Base-by-base conservation (phyloP, 106 monocot genomes). In the Dendrobium huoshanense region DNA sequence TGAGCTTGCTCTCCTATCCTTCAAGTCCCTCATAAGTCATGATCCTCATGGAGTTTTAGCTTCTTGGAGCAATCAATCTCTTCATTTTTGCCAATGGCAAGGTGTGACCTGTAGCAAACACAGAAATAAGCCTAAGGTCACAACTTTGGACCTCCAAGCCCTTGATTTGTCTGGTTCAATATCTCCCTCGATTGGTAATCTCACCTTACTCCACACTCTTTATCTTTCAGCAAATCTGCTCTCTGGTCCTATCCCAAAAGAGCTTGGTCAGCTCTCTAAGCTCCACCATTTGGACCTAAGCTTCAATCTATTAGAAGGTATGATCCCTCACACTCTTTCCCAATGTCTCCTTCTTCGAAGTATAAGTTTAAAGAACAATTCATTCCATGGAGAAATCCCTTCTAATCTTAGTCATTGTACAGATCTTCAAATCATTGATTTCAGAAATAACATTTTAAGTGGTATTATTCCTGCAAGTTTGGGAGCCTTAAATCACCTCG, bases 11-110 rank as follows among this genome's bases (percentile, higher is more conserved):
- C 83, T 91, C 6, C 84, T 86, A 31, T 49, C 72, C 27, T 85
- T 91, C 91, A 88, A 86, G 68, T 74, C 73, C 24, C 2, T 78
- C 0, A 67, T 87, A 31, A 64, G 15, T 0, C 20, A 74, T 18
- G 81, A 81, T 41, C 85, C 84, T 0, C 20, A 18, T 0, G 51
- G 25, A 40, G 51, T 41, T 4, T 44, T 89, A n/a, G n/a, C 59
- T 19, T 92, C 89, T 0, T 89, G 89, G 89, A 84, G 73, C 75
- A 78, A 81, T 43, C 1, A 27, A 9, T 59, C 83, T n/a, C 48
- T 73, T 27, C 25, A 44, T 9, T 47, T 49, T 74, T 92, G 92
- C 82, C 10, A 65, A 0, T 89, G 87, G 89, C 5, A 11, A 9
- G 89, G 92, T 3, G 84, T 92, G 19, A 84, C 58, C 0, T 90